Conservation (phyloP, 306 rosid genomes). For the Biancaea sappan region DNA sequence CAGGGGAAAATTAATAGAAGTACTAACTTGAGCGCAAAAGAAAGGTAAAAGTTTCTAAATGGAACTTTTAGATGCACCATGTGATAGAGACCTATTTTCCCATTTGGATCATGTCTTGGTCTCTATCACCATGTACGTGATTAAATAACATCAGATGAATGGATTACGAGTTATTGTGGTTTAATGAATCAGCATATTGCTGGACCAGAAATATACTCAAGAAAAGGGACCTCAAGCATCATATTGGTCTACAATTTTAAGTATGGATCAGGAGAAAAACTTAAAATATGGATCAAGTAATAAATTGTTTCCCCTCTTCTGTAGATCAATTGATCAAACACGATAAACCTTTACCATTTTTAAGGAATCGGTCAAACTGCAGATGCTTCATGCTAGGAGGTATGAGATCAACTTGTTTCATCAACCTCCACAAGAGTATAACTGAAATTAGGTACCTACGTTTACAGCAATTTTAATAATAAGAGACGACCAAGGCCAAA, state of each 20-base stretch:
- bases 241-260: slow-evolving; percentile 2
- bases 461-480: slow-evolving; percentile 22
- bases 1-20: background rate
- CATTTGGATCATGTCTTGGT: no score
- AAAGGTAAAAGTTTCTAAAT: background rate
- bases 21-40: slow-evolving; percentile 8
- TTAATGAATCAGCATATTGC: background rate
- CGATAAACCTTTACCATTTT: slow-evolving; percentile 57
- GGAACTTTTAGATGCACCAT: background rate
- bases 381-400: slow-evolving; percentile 76
- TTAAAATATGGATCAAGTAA: slow-evolving; percentile 1
- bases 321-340: slow-evolving; percentile 13
- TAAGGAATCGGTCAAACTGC: slow-evolving; percentile 71
- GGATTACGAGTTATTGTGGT: background rate
- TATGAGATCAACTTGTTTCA: slow-evolving; percentile 63
- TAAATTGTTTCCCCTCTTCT: background rate
- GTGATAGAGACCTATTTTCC: no score
- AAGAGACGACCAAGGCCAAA: slow-evolving; percentile 6
- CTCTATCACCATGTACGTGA: background rate
- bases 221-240: background rate
- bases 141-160: background rate
- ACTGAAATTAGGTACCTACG: slow-evolving; percentile 70
- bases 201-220: background rate
- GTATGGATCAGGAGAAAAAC: background rate
- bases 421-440: slow-evolving; percentile 75